Base-by-base conservation (phyloP, 345 rosid genomes). In the Eucalyptus pauciflora region DNA sequence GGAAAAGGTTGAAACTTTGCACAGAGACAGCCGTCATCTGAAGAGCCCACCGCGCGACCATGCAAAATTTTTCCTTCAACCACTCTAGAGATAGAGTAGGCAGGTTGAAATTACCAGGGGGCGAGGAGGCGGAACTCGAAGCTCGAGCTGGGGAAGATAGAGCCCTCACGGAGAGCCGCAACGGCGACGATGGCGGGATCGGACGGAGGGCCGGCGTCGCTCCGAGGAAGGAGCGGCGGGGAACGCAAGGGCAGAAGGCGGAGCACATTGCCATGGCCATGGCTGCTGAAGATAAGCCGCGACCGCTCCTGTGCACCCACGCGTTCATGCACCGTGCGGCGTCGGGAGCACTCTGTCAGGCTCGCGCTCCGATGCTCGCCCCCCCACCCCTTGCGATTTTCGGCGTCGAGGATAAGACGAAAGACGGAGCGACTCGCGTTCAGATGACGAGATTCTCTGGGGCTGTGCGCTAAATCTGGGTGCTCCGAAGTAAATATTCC, bases 201-300 rank as follows among this genome's bases (percentile, higher is more conserved):
- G 90, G 89, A 87, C 90, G 89, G 87, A 92, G 89, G 89, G 87
- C 81, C 93, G 96, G 95, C 71, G 46, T 33, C 4, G 69, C 31
- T 80, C 80, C 92, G 50, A 91, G 71, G 91, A 88, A 89, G 81
- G 92, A 94, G 85, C 64, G 88, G 89, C n/a, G 25, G 80, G 98
- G 92, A 51, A 96, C 67, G 17, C 88, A 95, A 91, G 98, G 94
- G 91, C 94, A 93, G 88, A 95, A 96, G 91, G 92, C 90, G 18
- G 96, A 95, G 92, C 93, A 91, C 89, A 93, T 86, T 50, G 95
- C 94, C 97, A 96, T 96, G 48, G 83, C 83, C 90, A 94, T 90
- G 80, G 92, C 85, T 62, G 92, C 87, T 86, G 94, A 93, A 87
- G 67, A 87, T 86, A 90, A 90, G 85, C 54, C 50, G 69, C 88